A percentile compares a stretch with the other conserved stretches of the same genome.
Conservation (phyloP, 2,329 filamentous ascomycete species). For the Myriosclerotinia scirpicola region DNA sequence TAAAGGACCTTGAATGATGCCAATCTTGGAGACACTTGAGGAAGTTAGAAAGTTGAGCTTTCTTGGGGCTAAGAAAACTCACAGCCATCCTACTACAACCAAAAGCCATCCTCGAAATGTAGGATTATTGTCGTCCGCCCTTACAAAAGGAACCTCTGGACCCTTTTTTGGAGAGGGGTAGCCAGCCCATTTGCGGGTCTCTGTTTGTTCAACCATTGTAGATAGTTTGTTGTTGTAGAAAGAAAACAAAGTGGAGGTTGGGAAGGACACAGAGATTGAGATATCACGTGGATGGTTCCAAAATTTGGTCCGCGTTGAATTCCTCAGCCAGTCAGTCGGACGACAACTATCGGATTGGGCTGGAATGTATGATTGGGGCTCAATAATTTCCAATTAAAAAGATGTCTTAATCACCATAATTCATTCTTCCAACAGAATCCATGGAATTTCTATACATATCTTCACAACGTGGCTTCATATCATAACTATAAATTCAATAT, state of each 20-base stretch:
- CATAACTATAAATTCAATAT: not conserved
- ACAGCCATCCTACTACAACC: constrained; percentile 62
- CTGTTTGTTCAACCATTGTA: constrained; percentile 6
- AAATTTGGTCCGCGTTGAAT: not conserved
- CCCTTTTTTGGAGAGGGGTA: constrained; percentile 37
- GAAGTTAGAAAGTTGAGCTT: not conserved
- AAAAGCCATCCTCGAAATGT: constrained; percentile 66
- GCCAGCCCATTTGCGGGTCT: constrained; percentile 19
- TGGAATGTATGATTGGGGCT: not conserved
- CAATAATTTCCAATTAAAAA: not conserved
- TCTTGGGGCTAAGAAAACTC: constrained; percentile 37
- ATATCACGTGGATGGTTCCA: constrained; percentile 4
- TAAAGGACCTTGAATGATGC: constrained; percentile 61
- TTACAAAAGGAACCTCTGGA: constrained; percentile 45
- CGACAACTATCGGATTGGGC: not conserved
- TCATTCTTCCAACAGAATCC: not conserved
- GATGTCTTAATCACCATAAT: not conserved
- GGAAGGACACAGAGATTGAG: not conserved
- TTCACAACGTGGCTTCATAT: not conserved
- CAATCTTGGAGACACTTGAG: constrained; percentile 56
- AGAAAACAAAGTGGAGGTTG: constrained; percentile 7
- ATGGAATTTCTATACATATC: not conserved
- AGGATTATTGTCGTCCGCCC: constrained; percentile 63
- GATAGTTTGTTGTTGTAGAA: constrained; percentile 2
- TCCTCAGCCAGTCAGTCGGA: not conserved